These are phyloP conservation scores for Debaryomyces coudertii DNA, from an alignment of 1,139 yeast species.

Conservation along the genomic window DNA sequence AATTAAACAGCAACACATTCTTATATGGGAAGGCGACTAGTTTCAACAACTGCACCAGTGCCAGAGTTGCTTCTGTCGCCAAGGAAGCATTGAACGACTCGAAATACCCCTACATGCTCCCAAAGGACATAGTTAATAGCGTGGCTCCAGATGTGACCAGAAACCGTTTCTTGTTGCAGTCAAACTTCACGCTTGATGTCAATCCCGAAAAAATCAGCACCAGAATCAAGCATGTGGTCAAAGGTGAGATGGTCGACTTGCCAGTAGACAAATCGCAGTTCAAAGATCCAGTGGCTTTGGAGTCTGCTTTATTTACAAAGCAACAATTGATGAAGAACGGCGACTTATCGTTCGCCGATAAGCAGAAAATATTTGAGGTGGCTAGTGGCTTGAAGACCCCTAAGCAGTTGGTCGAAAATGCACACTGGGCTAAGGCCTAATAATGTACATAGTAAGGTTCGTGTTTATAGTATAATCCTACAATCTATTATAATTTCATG, in stretches of 20 bases:
- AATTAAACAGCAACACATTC: conserved; percentile 34
- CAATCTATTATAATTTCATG: conserved; percentile 1
- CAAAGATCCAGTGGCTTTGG: conserved; percentile 16
- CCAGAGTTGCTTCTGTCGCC: conserved; percentile 48
- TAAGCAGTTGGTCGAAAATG: conserved; percentile 32
- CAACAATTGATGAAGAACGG: conserved; percentile 37
- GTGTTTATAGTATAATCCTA: conserved; percentile 3
- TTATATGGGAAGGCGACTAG: conserved; percentile 44
- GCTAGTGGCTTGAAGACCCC: conserved; percentile 31
- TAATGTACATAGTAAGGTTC: conserved; percentile 10
- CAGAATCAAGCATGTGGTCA: conserved; percentile 36
- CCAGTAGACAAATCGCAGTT: conserved; percentile 13
- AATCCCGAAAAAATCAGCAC: conserved; percentile 27
- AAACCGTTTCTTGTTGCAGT: conserved; percentile 40
- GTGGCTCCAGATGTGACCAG: conserved; percentile 17
- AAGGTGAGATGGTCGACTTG: conserved; percentile 33
- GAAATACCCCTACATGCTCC: conserved; percentile 47
- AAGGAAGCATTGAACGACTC: conserved; percentile 44
- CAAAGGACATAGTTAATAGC: conserved; percentile 36
- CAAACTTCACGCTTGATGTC: conserved; percentile 33
- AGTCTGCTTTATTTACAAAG: conserved; percentile 23
- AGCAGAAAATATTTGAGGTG: conserved; percentile 32
- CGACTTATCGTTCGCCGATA: conserved; percentile 30
- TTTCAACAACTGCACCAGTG: conserved; percentile 32
- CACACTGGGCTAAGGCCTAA: conserved; percentile 38